Percentiles rank a stretch among this genome's conserved stretches.
Conservation (phyloP, 2,329 filamentous ascomycete species). For the Fusarium denticulatum region DNA sequence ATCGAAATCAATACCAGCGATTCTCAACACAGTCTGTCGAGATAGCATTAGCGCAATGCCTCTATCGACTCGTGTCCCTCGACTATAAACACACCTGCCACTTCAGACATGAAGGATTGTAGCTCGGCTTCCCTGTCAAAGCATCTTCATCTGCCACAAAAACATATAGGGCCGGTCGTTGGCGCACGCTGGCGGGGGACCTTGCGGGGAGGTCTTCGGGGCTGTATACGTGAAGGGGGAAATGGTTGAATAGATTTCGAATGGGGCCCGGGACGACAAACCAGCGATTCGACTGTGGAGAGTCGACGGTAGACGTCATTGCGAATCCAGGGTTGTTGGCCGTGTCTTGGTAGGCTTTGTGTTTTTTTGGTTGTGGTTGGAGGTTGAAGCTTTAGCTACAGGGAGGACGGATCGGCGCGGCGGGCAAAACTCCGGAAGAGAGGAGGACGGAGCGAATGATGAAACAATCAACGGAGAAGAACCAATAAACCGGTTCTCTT, state of each 20-base stretch:
- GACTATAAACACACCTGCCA: conserved; percentile 78
- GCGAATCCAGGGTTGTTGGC: not conserved
- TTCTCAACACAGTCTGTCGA: conserved; percentile 80
- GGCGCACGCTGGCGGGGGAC: conserved; percentile 53
- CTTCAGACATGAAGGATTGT: conserved; percentile 92
- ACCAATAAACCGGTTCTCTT: not conserved
- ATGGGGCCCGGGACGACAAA: conserved; percentile 77
- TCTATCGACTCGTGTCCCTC: not conserved
- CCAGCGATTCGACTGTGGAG: conserved; percentile 46
- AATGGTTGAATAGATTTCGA: conserved; percentile 83
- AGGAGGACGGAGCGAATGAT: not conserved
- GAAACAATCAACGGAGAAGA: not conserved
- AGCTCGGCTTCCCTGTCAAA: conserved; percentile 72
- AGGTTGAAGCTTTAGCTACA: not conserved
- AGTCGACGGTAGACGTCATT: conserved; percentile 30
- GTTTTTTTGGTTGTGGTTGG: not conserved
- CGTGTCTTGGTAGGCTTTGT: not conserved
- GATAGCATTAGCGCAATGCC: not conserved
- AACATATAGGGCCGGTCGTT: conserved; percentile 73
- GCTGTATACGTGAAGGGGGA: conserved; percentile 81
- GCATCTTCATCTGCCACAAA: conserved; percentile 77
- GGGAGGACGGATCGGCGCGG: conserved; percentile 28
- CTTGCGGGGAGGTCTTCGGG: conserved; percentile 78
- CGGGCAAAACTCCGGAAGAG: conserved; percentile 35
- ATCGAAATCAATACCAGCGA: conserved; percentile 74